A percentile compares a stretch with the other conserved stretches of the same genome.
phyloP scores from a whole-genome alignment of 805 yeast species.

The Cyberlindnera mycetangii region DNA sequence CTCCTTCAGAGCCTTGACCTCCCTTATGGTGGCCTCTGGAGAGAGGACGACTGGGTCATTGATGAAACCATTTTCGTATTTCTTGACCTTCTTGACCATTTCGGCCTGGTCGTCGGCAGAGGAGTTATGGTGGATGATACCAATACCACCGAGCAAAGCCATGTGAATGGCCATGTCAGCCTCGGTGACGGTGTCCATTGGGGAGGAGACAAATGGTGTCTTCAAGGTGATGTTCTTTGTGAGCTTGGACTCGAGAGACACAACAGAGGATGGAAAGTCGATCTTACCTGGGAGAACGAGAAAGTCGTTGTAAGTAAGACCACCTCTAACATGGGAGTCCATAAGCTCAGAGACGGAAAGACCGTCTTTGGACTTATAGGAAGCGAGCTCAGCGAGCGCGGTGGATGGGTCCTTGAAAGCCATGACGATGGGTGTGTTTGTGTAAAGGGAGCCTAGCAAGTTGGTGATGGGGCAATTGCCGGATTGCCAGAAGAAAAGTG shows the following conservation, averaged over 20 bases:
- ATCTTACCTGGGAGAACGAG: slow-evolving; percentile 94
- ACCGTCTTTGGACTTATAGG: slow-evolving; percentile 78
- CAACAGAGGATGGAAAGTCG: slow-evolving; percentile 76
- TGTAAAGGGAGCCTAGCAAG: slow-evolving; percentile 7
- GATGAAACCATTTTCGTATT: slow-evolving; percentile 96
- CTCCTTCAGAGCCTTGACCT: slow-evolving; percentile 68
- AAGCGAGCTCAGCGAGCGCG: slow-evolving; percentile 66
- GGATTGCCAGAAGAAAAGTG: slow-evolving; percentile 29
- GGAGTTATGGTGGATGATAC: slow-evolving; percentile 98
- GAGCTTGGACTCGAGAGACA: slow-evolving; percentile 77
- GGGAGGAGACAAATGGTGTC: slow-evolving; percentile 95
- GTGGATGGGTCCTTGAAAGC: slow-evolving; percentile 43
- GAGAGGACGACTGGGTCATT: slow-evolving; percentile 87
- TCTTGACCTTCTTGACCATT: slow-evolving; percentile 96
- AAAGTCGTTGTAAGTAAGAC: slow-evolving; percentile 96
- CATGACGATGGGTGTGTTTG: slow-evolving; percentile 17
- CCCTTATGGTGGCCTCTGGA: slow-evolving; percentile 74
- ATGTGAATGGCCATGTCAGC: slow-evolving; percentile 95
- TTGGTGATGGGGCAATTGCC: slow-evolving; percentile 26
- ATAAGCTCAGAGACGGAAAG: slow-evolving; percentile 77
- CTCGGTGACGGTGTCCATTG: slow-evolving; percentile 99
- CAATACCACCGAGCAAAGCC: slow-evolving; percentile 98
- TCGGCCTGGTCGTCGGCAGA: slow-evolving; percentile 96
- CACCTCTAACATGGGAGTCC: slow-evolving; percentile 91
- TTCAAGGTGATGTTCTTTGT: slow-evolving; percentile 90